Conservation (phyloP, 345 rosid species). For the Barbarea vulgaris region DNA sequence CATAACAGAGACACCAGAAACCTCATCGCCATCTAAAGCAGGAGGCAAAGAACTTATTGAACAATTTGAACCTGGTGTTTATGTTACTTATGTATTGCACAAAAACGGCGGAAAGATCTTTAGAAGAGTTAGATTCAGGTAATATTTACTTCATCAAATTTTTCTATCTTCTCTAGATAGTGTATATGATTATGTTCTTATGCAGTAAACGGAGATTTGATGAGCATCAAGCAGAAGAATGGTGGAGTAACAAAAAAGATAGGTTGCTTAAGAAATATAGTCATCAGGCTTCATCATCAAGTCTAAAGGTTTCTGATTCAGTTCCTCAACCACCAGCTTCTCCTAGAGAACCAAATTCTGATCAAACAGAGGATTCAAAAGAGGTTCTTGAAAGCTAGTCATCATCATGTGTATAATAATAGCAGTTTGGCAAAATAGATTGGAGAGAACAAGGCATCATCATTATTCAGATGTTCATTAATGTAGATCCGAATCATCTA, state of each 20-base stretch:
- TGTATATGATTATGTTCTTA: not conserved
- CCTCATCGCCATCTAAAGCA: slow-evolving; percentile 28
- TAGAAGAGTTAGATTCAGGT: slow-evolving; percentile 94
- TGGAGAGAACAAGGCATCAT: slow-evolving; percentile 15
- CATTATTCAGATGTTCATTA: not conserved
- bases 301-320: slow-evolving; percentile 22
- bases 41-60: slow-evolving; percentile 63
- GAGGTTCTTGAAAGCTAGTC: slow-evolving; percentile 39
- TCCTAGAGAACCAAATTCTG: slow-evolving; percentile 29
- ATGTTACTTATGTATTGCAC: slow-evolving; percentile 61
- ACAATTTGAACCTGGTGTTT: slow-evolving; percentile 94
- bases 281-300: slow-evolving; percentile 37
- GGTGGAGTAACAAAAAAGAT: slow-evolving; percentile 91
- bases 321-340: slow-evolving; percentile 24
- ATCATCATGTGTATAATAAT: slow-evolving; percentile 35
- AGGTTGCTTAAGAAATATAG: slow-evolving; percentile 68
- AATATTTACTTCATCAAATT: slow-evolving; percentile 4
- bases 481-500: not conserved
- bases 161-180: slow-evolving; percentile 9
- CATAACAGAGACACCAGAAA: slow-evolving; percentile 33
- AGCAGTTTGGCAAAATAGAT: slow-evolving; percentile 3
- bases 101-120: slow-evolving; percentile 72
- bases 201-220: slow-evolving; percentile 76
- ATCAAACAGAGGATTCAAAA: slow-evolving; percentile 39
- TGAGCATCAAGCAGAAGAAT: slow-evolving; percentile 81